Percentiles rank a stretch among this genome's conserved stretches.
phyloP scores from a whole-genome alignment of 2,329 filamentous ascomycete genomes.

The Helotiales sp. region DNA sequence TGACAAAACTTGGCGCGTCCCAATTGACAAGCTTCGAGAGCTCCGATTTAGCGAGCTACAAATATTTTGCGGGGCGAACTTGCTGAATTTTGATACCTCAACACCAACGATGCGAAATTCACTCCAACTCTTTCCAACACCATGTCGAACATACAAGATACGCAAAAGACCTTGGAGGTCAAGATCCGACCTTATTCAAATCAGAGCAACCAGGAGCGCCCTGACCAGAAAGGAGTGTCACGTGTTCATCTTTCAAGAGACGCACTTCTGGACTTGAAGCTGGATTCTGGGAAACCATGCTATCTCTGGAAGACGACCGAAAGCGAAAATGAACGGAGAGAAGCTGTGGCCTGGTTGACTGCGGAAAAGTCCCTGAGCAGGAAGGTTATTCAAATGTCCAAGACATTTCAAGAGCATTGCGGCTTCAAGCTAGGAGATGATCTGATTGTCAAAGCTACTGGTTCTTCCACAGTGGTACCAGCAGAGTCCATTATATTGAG shows the following conservation, averaged over 20 bases:
- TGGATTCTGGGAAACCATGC: conserved; percentile 60
- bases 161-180: conserved; percentile 33
- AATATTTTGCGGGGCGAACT: conserved; percentile 11
- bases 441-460: conserved; percentile 58
- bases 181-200: conserved; percentile 34
- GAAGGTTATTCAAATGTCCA: conserved; percentile 70
- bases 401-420: conserved; percentile 70
- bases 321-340: conserved; percentile 19
- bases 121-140: not conserved
- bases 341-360: conserved; percentile 63
- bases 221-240: conserved; percentile 34
- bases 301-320: conserved; percentile 44
- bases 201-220: conserved; percentile 29
- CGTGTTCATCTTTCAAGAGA: conserved; percentile 34
- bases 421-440: conserved; percentile 72
- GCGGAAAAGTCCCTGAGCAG: conserved; percentile 60
- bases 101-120: conserved; percentile 17
- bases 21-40: not conserved
- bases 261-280: conserved; percentile 53
- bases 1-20: conserved; percentile 1
- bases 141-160: conserved; percentile 25
- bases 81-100: not conserved
- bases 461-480: conserved; percentile 44
- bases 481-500: conserved; percentile 60
- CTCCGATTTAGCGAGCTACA: conserved; percentile 11